Conservation (phyloP, 805 yeast genomes). For the Barnettozyma pratensis region DNA sequence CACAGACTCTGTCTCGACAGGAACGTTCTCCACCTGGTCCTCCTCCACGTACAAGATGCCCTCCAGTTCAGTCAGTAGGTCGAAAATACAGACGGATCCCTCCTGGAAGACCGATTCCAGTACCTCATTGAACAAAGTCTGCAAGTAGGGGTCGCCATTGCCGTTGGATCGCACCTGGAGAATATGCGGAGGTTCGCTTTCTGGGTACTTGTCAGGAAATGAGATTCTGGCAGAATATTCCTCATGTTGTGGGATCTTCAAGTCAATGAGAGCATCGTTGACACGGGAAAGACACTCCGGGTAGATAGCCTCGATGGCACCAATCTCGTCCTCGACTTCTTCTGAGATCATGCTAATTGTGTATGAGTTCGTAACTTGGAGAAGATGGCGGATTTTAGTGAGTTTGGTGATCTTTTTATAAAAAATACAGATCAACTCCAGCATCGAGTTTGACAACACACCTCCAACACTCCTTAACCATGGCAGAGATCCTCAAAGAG, state of each 20-base stretch:
- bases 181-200: constrained; percentile 50
- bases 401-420: too few relatives aligned
- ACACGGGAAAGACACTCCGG: constrained; percentile 50
- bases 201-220: constrained; percentile 71
- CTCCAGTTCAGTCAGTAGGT: constrained; percentile 64
- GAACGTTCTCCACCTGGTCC: constrained; percentile 5
- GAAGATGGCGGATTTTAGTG: neutral
- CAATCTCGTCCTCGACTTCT: constrained; percentile 66
- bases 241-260: constrained; percentile 59
- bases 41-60: constrained; percentile 39
- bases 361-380: too few relatives aligned
- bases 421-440: neutral
- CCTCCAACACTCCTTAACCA: constrained; percentile 1
- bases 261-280: constrained; percentile 35
- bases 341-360: constrained; percentile 27
- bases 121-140: constrained; percentile 42
- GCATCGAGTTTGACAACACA: neutral
- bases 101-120: constrained; percentile 46
- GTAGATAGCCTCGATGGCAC: constrained; percentile 82
- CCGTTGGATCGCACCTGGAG: constrained; percentile 44
- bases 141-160: constrained; percentile 41
- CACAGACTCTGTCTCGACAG: constrained; percentile 8
- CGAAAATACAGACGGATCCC: constrained; percentile 78
- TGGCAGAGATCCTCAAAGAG: constrained; percentile 27
- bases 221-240: constrained; percentile 58